Conservation (phyloP, 2,329 filamentous ascomycete genomes). For the Calonectria hongkongensis region DNA sequence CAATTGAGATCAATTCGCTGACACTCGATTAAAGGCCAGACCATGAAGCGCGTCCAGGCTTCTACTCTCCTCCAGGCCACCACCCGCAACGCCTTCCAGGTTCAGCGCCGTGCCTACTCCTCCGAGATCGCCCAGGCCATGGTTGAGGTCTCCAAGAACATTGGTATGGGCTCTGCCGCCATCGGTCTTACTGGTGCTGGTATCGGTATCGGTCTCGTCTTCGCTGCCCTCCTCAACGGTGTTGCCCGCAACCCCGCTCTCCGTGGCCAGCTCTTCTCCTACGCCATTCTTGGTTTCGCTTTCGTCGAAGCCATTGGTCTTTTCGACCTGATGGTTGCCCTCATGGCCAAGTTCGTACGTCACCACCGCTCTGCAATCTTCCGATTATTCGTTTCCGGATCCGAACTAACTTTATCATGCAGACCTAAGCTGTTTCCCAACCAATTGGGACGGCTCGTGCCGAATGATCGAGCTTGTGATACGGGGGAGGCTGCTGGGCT, state of each 20-base stretch:
- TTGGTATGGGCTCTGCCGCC: conserved; percentile 91
- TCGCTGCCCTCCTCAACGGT: conserved; percentile 90
- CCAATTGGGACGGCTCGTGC: conserved; percentile 60
- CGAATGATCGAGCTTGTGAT: conserved; percentile 60
- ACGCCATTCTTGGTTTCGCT: conserved; percentile 96
- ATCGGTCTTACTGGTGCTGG: conserved; percentile 94
- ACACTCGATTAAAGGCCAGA: conserved; percentile 71
- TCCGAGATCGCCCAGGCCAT: conserved; percentile 92
- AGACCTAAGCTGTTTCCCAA: conserved; percentile 63
- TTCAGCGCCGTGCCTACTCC: conserved; percentile 85
- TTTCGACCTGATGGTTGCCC: conserved; percentile 93
- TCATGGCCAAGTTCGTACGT: conserved; percentile 93
- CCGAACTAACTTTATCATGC: conserved; percentile 38
- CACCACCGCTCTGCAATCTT: conserved; percentile 32
- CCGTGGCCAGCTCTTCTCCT: conserved; percentile 96
- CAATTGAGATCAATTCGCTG: conserved; percentile 56
- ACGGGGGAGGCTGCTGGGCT: conserved; percentile 55
- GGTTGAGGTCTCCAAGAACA: conserved; percentile 93
- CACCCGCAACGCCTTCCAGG: conserved; percentile 78
- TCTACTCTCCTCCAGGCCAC: conserved; percentile 80
- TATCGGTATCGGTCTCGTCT: conserved; percentile 97
- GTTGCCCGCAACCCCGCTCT: conserved; percentile 96
- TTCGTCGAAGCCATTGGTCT: conserved; percentile 95
- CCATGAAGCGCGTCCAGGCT: conserved; percentile 84
- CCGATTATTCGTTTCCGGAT: neutral